Evolutionary conservation across 352 stramenopile genomes (phyloP).

Genomic region (Aphanomyces stellatus): DNA sequence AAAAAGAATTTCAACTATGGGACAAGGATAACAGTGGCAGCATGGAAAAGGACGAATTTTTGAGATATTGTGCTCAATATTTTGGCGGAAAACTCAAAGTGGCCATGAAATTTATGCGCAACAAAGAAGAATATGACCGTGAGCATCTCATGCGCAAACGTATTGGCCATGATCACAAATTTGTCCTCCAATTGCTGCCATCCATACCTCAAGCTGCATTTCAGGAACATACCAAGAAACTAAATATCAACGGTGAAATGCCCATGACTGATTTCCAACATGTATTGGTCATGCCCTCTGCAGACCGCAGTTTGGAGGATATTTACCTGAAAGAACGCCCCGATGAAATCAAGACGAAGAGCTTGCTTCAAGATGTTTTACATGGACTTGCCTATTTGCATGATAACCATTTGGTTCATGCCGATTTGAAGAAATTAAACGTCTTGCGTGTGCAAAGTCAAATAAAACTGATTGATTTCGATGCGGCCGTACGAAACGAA

Average conservation of each 20-base stretch:
- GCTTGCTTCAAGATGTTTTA: neutral
- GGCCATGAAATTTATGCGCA: neutral
- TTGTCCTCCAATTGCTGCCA: neutral
- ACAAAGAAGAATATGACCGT: neutral
- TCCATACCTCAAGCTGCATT: neutral
- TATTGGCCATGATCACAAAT: no score
- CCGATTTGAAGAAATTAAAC: constrained; percentile 23
- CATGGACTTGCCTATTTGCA: neutral
- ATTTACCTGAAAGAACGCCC: neutral
- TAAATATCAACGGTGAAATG: neutral
- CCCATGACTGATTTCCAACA: neutral
- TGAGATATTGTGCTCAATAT: neutral
- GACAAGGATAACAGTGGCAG: neutral
- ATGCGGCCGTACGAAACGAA: neutral
- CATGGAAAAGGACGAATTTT: neutral
- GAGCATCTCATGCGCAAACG: neutral
- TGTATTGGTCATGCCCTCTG: neutral
- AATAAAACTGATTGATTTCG: constrained; percentile 23
- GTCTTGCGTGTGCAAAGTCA: no score
- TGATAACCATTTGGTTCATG: constrained; percentile 13
- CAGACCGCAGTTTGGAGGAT: neutral
- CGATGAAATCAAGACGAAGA: neutral
- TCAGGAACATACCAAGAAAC: neutral
- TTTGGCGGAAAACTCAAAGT: constrained; percentile 9
- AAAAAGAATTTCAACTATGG: no score